A percentile compares a stretch with the other conserved stretches of the same genome.
Conservation (phyloP, 441 rosid species). For the Biscutella laevigata region DNA sequence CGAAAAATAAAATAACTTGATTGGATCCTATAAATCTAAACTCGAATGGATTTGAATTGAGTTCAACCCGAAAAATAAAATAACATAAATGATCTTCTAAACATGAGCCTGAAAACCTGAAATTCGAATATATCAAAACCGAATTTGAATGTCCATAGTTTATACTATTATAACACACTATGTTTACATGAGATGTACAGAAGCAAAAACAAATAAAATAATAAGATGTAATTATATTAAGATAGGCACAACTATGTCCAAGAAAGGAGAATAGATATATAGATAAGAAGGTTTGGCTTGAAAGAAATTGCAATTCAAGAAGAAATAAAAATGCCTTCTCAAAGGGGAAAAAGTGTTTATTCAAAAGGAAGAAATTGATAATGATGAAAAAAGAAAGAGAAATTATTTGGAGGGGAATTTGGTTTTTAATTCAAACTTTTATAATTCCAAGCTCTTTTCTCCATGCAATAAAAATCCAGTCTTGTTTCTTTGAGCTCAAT, state of each 20-base stretch:
- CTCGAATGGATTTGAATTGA: too few relatives aligned
- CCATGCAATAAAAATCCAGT: slow-evolving; percentile 5
- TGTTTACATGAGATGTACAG: too few relatives aligned
- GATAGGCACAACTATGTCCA: slow-evolving; percentile 4
- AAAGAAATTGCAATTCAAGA: neutral
- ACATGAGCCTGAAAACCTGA: too few relatives aligned
- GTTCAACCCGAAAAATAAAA: too few relatives aligned
- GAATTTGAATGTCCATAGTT: too few relatives aligned
- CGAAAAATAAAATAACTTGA: too few relatives aligned
- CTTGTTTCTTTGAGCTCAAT: slow-evolving; percentile 25
- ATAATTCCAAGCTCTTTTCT: slow-evolving; percentile 20
- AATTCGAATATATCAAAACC: too few relatives aligned
- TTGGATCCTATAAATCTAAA: too few relatives aligned
- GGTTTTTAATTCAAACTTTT: slow-evolving; percentile 12
- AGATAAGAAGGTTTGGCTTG: slow-evolving; percentile 5
- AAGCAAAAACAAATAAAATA: neutral
- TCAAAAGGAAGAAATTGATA: slow-evolving; percentile 21
- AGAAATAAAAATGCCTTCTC: slow-evolving; percentile 3
- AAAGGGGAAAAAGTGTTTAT: neutral
- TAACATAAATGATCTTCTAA: too few relatives aligned
- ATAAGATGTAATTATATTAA: neutral
- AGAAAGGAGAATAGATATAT: neutral
- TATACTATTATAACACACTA: too few relatives aligned
- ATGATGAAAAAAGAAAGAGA: slow-evolving; percentile 11
- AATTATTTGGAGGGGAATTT: slow-evolving; percentile 12